phyloP scores from a whole-genome alignment of 2,329 filamentous ascomycete genomes.

The Verticillium nonalfalfae region DNA sequence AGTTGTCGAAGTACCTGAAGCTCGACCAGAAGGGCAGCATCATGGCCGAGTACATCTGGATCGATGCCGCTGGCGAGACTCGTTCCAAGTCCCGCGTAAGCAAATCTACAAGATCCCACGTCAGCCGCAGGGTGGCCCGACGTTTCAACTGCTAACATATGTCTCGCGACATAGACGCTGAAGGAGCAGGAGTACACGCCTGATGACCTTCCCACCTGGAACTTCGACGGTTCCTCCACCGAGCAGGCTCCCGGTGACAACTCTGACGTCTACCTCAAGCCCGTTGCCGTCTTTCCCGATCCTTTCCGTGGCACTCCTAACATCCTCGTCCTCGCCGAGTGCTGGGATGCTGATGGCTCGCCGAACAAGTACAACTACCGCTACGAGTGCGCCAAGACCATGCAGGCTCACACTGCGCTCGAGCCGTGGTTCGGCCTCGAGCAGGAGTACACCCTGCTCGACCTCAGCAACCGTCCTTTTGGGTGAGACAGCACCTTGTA shows the following conservation, averaged over 20 bases:
- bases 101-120: constrained; percentile 12
- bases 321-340: constrained; percentile 90
- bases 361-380: constrained; percentile 99
- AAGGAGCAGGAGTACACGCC: constrained; percentile 41
- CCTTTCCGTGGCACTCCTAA: constrained; percentile 87
- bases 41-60: constrained; percentile 97
- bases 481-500: neutral
- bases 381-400: constrained; percentile 82
- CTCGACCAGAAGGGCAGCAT: constrained; percentile 84
- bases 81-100: constrained; percentile 96
- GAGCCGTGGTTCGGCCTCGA: constrained; percentile 97
- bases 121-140: neutral
- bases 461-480: constrained; percentile 69
- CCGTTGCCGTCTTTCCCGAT: constrained; percentile 82
- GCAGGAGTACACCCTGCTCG: constrained; percentile 78
- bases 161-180: constrained; percentile 35
- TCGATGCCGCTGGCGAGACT: constrained; percentile 74
- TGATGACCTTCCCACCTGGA: constrained; percentile 48
- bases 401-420: constrained; percentile 77
- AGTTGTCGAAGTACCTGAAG: constrained; percentile 88
- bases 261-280: constrained; percentile 95
- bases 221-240: constrained; percentile 75
- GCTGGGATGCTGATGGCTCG: constrained; percentile 87
- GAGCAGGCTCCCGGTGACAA: constrained; percentile 90
- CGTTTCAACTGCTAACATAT: neutral